A percentile compares a stretch with the other conserved stretches of the same genome.
Evolutionary conservation across 2,329 filamentous ascomycete species (phyloP).

Genomic region (Biscogniauxia mediterranea): DNA sequence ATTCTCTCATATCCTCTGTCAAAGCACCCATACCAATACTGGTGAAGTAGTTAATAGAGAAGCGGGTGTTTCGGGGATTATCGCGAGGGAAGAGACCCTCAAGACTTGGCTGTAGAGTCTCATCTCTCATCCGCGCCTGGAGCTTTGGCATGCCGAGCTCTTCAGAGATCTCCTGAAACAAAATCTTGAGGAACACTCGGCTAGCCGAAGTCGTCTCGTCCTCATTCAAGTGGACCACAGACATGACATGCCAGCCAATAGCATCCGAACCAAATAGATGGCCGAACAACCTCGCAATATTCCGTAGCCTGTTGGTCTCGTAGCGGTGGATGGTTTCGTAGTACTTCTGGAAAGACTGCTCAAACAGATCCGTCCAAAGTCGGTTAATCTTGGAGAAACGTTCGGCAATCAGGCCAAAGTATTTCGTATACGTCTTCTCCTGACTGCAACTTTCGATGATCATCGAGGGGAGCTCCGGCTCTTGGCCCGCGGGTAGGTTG

Average conservation of each 20-base stretch:
- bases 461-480: slow-evolving; percentile 92
- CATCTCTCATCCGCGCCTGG: slow-evolving; percentile 73
- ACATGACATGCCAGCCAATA: slow-evolving; percentile 88
- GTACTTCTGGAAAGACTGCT: slow-evolving; percentile 85
- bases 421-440: slow-evolving; percentile 95
- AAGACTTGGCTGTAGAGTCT: slow-evolving; percentile 73
- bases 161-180: slow-evolving; percentile 90
- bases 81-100: slow-evolving; percentile 88
- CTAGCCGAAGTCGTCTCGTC: slow-evolving; percentile 96
- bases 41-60: slow-evolving; percentile 99
- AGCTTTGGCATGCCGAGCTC: slow-evolving; percentile 81
- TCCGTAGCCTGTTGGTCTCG: slow-evolving; percentile 91
- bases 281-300: slow-evolving; percentile 92
- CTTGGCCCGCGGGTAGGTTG: slow-evolving; percentile 80
- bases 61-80: slow-evolving; percentile 84
- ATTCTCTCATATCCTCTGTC: slow-evolving; percentile 92
- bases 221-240: slow-evolving; percentile 84
- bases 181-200: slow-evolving; percentile 97
- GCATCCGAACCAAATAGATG: slow-evolving; percentile 86
- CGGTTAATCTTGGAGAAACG: slow-evolving; percentile 95
- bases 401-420: slow-evolving; percentile 92
- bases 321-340: slow-evolving; percentile 98
- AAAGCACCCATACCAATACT: slow-evolving; percentile 94
- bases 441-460: slow-evolving; percentile 95
- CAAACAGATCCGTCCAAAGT: slow-evolving; percentile 90